Percentiles rank a stretch among this genome's conserved stretches.
phyloP scores from a whole-genome alignment of 2,329 filamentous ascomycete genomes.

The Diaporthe citri region DNA sequence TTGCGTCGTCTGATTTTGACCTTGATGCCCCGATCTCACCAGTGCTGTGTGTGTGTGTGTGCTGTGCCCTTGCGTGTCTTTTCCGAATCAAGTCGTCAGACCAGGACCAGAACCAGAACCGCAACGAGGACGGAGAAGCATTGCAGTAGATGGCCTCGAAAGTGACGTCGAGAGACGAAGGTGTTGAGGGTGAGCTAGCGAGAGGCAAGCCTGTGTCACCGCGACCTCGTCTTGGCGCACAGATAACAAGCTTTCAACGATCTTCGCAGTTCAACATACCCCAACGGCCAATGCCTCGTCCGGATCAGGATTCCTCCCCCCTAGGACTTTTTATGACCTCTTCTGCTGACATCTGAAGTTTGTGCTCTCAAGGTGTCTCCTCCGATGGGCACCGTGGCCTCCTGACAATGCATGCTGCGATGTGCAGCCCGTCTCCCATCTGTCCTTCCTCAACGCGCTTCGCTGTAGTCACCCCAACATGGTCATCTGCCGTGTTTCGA shows the following conservation, averaged over 20 bases:
- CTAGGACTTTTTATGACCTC: neutral
- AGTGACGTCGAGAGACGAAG: neutral
- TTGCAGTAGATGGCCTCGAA: neutral
- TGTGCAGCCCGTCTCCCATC: neutral
- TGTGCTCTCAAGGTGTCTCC: neutral
- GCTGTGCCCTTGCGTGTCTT: neutral
- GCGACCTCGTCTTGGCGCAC: neutral
- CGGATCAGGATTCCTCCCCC: neutral
- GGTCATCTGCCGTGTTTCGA: constrained; percentile 1
- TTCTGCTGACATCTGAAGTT: neutral
- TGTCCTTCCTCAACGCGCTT: neutral
- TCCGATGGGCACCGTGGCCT: neutral
- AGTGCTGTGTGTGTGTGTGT: neutral
- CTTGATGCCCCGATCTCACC: neutral
- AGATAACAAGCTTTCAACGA: neutral
- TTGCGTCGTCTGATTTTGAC: neutral
- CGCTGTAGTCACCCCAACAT: neutral
- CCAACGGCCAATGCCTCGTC: neutral
- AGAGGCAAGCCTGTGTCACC: neutral
- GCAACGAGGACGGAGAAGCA: neutral
- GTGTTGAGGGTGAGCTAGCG: neutral
- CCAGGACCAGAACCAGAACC: neutral
- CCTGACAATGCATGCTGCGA: neutral
- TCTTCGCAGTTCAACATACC: neutral
- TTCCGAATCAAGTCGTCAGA: neutral